A percentile compares a stretch with the other conserved stretches of the same genome.
Evolutionary conservation across 768 basidiomycete genomes (phyloP).

Genomic region (Macrolepiota albuminosa): DNA sequence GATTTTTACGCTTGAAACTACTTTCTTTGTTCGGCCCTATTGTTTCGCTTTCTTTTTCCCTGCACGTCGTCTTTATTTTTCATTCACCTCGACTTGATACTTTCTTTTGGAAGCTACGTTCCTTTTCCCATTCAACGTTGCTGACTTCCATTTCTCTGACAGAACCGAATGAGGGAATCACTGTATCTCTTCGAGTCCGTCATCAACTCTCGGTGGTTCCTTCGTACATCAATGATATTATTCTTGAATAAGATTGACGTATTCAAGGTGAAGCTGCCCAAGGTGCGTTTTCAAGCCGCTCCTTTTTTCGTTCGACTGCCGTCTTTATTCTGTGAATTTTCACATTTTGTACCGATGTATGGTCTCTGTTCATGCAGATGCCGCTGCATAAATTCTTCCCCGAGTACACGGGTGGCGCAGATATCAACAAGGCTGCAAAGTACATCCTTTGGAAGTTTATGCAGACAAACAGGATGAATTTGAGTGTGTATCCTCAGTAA

Average conservation of each 20-base stretch:
- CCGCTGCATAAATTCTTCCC: slow-evolving; percentile 79
- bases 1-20: background rate
- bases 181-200: slow-evolving; percentile 73
- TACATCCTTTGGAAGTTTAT: slow-evolving; percentile 95
- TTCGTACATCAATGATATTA: slow-evolving; percentile 86
- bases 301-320: background rate
- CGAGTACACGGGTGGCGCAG: slow-evolving; percentile 83
- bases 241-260: slow-evolving; percentile 95
- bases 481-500: slow-evolving; percentile 90
- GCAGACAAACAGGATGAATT: slow-evolving; percentile 78
- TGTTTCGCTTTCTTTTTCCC: background rate
- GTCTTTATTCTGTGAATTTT: background rate
- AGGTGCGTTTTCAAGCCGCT: background rate
- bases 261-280: slow-evolving; percentile 74
- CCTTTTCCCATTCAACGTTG: too few species aligned
- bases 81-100: background rate
- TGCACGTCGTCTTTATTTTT: background rate
- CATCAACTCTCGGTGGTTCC: slow-evolving; percentile 63
- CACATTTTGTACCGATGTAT: background rate
- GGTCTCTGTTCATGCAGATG: slow-evolving; percentile 33
- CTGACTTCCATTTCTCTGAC: slow-evolving; percentile 22
- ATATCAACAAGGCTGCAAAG: slow-evolving; percentile 93
- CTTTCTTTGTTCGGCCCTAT: background rate
- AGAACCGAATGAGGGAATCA: slow-evolving; percentile 95
- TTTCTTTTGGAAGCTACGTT: background rate